Conservation (phyloP, 805 yeast species). For the Teunomyces cretensis region DNA sequence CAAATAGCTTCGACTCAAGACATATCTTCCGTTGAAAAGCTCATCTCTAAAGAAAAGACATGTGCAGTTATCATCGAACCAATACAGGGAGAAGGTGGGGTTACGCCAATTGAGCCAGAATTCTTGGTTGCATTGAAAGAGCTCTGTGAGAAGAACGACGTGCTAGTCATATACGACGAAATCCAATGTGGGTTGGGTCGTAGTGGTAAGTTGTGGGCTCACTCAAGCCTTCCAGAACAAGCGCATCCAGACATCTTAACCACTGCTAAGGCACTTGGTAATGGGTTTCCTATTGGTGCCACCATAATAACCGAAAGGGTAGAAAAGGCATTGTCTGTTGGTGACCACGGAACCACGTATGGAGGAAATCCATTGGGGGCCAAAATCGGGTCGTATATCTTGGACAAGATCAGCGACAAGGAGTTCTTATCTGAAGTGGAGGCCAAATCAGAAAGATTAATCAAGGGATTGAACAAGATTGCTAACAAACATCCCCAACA, state of each 20-base stretch:
- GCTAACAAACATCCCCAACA: conserved; percentile 57
- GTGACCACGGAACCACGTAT: conserved; percentile 97
- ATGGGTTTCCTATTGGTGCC: conserved; percentile 96
- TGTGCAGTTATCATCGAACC: conserved; percentile 97
- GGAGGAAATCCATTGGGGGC: conserved; percentile 96
- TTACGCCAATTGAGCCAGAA: conserved; percentile 61
- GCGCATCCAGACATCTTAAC: conserved; percentile 95
- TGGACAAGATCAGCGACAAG: conserved; percentile 61
- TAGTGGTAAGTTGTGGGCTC: conserved; percentile 93
- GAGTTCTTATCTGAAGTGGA: conserved; percentile 62
- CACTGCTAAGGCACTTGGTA: conserved; percentile 94
- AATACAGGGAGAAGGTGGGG: conserved; percentile 98
- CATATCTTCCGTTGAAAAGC: conserved; percentile 54
- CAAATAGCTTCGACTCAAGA: conserved; percentile 63
- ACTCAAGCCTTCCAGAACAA: conserved; percentile 64
- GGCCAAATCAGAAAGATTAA: conserved; percentile 58
- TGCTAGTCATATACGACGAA: conserved; percentile 85
- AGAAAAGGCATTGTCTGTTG: conserved; percentile 70
- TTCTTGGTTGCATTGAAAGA: conserved; percentile 66
- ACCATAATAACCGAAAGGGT: conserved; percentile 82
- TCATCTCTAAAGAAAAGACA: conserved; percentile 58
- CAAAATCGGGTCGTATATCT: conserved; percentile 74
- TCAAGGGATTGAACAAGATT: conserved; percentile 48
- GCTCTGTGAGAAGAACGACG: conserved; percentile 67
- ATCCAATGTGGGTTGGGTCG: conserved; percentile 97